Conservation (phyloP, 78 protist genomes). For the Dictyostelium firmibasis region DNA sequence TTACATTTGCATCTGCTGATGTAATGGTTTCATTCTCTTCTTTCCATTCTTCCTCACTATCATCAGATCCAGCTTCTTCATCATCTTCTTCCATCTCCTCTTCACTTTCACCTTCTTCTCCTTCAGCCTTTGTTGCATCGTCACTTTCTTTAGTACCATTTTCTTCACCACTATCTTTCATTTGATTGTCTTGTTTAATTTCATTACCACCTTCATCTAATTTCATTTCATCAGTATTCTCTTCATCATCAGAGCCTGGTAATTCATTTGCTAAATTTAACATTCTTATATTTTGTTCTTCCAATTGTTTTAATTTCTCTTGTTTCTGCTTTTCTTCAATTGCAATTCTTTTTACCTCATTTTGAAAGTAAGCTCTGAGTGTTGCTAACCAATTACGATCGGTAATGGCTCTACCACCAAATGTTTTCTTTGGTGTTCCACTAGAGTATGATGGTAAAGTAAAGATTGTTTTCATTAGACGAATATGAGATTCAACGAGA, state of each 20-base stretch:
- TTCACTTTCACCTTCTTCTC: neutral
- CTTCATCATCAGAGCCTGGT: constrained; percentile 10
- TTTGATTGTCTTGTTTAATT: neutral
- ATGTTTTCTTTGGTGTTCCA: constrained; percentile 50
- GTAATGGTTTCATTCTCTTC: neutral
- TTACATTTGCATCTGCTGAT: constrained; percentile 7
- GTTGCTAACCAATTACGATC: constrained; percentile 36
- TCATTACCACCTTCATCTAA: neutral
- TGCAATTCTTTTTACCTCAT: constrained; percentile 28
- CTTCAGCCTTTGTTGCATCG: neutral
- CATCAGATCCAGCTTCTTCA: neutral
- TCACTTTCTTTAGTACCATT: neutral
- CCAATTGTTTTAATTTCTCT: constrained; percentile 31
- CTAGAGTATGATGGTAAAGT: neutral
- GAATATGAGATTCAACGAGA: constrained; percentile 13
- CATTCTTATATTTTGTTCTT: constrained; percentile 34
- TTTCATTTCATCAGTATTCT: neutral
- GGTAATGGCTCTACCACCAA: neutral
- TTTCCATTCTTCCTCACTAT: neutral
- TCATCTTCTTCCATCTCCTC: constrained; percentile 20
- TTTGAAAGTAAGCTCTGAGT: constrained; percentile 2
- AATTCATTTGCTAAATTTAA: constrained; percentile 50
- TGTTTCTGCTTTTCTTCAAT: constrained; percentile 19
- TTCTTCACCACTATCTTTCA: neutral
- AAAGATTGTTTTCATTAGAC: constrained; percentile 19